Evolutionary conservation across 768 basidiomycete genomes (phyloP).

Genomic region (Myochromella boudieri): DNA sequence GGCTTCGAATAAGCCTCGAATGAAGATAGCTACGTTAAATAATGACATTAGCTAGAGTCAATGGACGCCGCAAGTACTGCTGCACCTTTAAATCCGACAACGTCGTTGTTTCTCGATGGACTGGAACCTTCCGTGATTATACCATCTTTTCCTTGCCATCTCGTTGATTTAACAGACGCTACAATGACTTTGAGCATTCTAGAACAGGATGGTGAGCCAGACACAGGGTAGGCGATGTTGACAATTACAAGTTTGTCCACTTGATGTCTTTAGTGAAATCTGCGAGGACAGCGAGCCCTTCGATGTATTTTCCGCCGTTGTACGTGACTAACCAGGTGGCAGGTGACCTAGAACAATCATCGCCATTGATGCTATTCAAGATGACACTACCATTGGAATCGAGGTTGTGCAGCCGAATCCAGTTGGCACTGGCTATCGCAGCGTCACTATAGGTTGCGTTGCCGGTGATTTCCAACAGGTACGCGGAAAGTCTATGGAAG

Average conservation of each 20-base stretch:
- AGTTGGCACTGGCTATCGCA: slow-evolving; percentile 44
- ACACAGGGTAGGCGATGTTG: not conserved
- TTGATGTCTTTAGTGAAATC: slow-evolving; percentile 39
- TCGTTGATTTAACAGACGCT: slow-evolving; percentile 40
- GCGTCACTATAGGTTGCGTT: slow-evolving; percentile 45
- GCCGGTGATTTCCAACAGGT: slow-evolving; percentile 44
- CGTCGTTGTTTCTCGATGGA: slow-evolving; percentile 40
- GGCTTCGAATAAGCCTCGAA: slow-evolving; percentile 48
- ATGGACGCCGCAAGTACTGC: slow-evolving; percentile 1
- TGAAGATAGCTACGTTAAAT: slow-evolving; percentile 34
- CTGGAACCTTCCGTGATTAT: slow-evolving; percentile 55
- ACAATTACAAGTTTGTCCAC: slow-evolving; percentile 43
- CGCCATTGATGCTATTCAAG: slow-evolving; percentile 46
- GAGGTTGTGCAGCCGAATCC: slow-evolving; percentile 48
- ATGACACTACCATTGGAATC: slow-evolving; percentile 42
- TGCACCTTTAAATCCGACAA: slow-evolving; percentile 53
- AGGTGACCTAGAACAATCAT: slow-evolving; percentile 47
- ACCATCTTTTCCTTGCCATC: slow-evolving; percentile 49
- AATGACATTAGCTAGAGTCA: not conserved
- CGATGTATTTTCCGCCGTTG: slow-evolving; percentile 54
- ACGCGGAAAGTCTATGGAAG: slow-evolving; percentile 42
- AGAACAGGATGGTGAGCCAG: not conserved
- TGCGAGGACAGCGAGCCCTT: slow-evolving; percentile 46
- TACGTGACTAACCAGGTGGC: slow-evolving; percentile 51
- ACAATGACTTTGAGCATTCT: slow-evolving; percentile 37